Evolutionary conservation across 805 yeast genomes (phyloP).

Genomic region (Candida coleopterorum): DNA sequence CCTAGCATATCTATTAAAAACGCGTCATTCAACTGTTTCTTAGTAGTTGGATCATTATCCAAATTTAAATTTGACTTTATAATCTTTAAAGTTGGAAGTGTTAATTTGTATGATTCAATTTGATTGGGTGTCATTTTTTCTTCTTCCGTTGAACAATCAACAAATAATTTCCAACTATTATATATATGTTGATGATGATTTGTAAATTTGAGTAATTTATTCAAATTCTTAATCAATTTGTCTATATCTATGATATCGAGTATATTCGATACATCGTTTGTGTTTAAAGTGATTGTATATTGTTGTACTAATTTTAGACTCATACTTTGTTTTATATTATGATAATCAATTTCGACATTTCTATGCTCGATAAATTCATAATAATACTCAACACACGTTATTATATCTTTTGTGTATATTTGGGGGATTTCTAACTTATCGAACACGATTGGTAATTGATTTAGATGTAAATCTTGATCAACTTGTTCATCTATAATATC

Average conservation of each 20-base stretch:
- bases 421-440: constrained; percentile 22
- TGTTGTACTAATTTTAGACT: constrained; percentile 23
- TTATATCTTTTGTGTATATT: constrained; percentile 30
- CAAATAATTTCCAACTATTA: constrained; percentile 32
- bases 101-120: constrained; percentile 15
- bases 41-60: constrained; percentile 18
- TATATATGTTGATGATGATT: constrained; percentile 23
- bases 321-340: constrained; percentile 19
- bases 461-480: constrained; percentile 24
- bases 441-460: constrained; percentile 22
- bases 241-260: constrained; percentile 40
- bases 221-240: constrained; percentile 26
- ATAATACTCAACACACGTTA: constrained; percentile 26
- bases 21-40: constrained; percentile 21
- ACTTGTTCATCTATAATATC: constrained; percentile 15
- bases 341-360: constrained; percentile 9
- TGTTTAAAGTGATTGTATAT: constrained; percentile 23
- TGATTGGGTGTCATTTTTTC: constrained; percentile 8
- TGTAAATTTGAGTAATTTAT: constrained; percentile 28
- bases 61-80: constrained; percentile 26
- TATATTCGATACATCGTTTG: constrained; percentile 15
- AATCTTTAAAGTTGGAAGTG: constrained; percentile 24
- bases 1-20: constrained; percentile 40
- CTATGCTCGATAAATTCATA: constrained; percentile 18
- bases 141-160: constrained; percentile 12